Percentiles rank a stretch among this genome's conserved stretches.
Evolutionary conservation across 2,329 filamentous ascomycete genomes (phyloP).

Genomic region (Calonectria pteridis): DNA sequence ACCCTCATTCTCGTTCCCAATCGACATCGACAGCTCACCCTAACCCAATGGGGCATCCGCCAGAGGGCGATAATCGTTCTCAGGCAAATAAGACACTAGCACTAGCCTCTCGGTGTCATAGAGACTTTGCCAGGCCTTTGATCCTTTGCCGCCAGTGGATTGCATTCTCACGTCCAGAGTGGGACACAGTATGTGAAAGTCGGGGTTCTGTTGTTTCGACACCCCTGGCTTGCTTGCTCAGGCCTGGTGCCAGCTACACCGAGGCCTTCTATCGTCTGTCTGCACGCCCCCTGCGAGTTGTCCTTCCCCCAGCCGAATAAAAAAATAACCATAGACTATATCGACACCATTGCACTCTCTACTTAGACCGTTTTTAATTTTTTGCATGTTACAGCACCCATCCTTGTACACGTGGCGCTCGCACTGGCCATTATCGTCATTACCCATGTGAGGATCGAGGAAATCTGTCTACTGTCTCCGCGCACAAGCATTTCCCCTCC

Average conservation of each 20-base stretch:
- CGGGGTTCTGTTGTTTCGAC: slow-evolving; percentile 6
- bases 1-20: slow-evolving; percentile 7
- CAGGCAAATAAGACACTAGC: not conserved
- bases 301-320: not conserved
- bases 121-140: slow-evolving; percentile 1
- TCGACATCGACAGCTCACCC: not conserved
- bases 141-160: slow-evolving; percentile 3
- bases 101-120: not conserved
- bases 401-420: slow-evolving; percentile 35
- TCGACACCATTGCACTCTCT: slow-evolving; percentile 13
- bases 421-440: slow-evolving; percentile 30
- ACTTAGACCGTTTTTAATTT: slow-evolving; percentile 19
- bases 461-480: slow-evolving; percentile 28
- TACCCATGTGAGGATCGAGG: slow-evolving; percentile 32
- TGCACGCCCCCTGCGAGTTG: not conserved
- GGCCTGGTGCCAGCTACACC: slow-evolving; percentile 1
- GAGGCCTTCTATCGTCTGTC: slow-evolving; percentile 23
- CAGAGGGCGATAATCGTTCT: slow-evolving; percentile 3
- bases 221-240: slow-evolving; percentile 10
- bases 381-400: slow-evolving; percentile 32
- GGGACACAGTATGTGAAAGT: slow-evolving; percentile 6
- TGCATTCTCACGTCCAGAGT: not conserved
- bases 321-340: not conserved
- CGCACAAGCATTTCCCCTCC: slow-evolving; percentile 19
- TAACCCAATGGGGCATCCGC: not conserved